Evolutionary conservation across 1,284 basidiomycete species (phyloP).

Genomic region (Veloporphyrellus conicus): DNA sequence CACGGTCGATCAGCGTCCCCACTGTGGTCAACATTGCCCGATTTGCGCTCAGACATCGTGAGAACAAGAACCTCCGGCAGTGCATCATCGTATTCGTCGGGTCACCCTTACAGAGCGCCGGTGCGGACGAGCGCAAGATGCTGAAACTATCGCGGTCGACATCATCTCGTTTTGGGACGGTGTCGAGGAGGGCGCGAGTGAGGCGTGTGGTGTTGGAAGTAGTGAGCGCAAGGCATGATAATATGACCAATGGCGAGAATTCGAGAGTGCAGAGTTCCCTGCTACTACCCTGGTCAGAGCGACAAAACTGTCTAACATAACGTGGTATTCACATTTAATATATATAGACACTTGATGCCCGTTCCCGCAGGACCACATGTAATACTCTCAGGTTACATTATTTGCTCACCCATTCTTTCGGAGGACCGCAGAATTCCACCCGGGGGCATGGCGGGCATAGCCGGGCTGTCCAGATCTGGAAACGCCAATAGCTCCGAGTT

Average conservation of each 20-base stretch:
- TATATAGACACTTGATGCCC: conserved; percentile 73
- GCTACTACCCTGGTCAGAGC: conserved; percentile 1
- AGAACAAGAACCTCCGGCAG: conserved; percentile 97
- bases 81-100: conserved; percentile 92
- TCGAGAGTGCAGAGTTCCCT: conserved; percentile 52
- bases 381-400: conserved; percentile 80
- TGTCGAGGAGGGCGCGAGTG: conserved; percentile 50
- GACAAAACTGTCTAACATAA: not conserved
- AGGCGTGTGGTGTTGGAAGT: conserved; percentile 37
- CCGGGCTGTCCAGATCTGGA: conserved; percentile 45
- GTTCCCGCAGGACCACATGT: conserved; percentile 76
- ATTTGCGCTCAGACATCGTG: conserved; percentile 94
- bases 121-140: conserved; percentile 71
- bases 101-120: conserved; percentile 72
- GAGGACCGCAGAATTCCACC: conserved; percentile 74
- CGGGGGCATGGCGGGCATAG: conserved; percentile 50
- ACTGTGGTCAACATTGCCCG: conserved; percentile 93
- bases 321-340: not conserved
- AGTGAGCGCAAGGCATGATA: conserved; percentile 70
- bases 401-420: conserved; percentile 79
- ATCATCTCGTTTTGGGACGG: conserved; percentile 78
- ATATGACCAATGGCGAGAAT: conserved; percentile 74
- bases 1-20: conserved; percentile 76
- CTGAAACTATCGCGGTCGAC: conserved; percentile 90
- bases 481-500: conserved; percentile 72